A percentile compares a stretch with the other conserved stretches of the same genome.
Conservation (phyloP, 805 yeast species). For the Hanseniaspora clermontiae region DNA sequence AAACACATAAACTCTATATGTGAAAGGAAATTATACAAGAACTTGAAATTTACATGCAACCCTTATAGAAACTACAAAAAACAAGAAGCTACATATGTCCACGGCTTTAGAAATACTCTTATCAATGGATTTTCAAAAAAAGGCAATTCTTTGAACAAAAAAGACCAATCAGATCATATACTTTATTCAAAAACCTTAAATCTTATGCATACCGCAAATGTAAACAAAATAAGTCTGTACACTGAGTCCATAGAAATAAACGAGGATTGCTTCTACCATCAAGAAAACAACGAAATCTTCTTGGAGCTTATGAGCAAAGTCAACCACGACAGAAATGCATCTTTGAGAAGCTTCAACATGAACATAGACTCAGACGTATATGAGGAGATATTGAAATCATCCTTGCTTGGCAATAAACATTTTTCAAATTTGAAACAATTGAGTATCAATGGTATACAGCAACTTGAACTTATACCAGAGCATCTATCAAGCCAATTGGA, state of each 20-base stretch:
- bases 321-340: neutral
- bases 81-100: neutral
- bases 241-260: neutral
- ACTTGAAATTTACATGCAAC: neutral
- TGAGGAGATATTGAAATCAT: neutral
- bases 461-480: neutral
- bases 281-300: neutral
- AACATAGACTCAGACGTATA: neutral
- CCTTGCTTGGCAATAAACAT: neutral
- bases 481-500: neutral
- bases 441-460: neutral
- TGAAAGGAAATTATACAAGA: neutral
- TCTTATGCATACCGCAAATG: neutral
- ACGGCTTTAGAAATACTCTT: neutral
- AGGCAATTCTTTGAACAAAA: neutral
- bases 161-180: constrained; percentile 8
- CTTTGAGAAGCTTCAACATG: neutral
- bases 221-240: neutral
- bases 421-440: neutral
- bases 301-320: neutral
- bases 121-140: neutral
- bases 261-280: neutral
- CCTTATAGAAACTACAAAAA: neutral
- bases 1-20: neutral
- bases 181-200: neutral